Base-by-base conservation (phyloP, 345 rosid species). In the Turnera subulata region DNA sequence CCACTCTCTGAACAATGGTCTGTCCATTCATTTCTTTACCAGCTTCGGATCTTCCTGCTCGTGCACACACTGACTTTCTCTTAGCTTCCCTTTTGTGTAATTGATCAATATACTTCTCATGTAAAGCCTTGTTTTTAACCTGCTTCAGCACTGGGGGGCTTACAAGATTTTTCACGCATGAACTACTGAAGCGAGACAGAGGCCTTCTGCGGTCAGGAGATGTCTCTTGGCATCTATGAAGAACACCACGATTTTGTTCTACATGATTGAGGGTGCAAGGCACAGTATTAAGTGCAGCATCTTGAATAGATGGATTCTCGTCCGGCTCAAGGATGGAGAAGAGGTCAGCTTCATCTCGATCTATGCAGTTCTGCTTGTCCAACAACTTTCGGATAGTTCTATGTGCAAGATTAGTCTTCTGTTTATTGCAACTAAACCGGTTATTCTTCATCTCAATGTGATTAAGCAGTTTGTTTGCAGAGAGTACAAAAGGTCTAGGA, bases 31-130 rank as follows among this genome's bases (percentile, higher is more conserved):
- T 81, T 73, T 85, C 89, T 73, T 84, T 76, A 23, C 81, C 74
- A 1, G 50, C 17, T 40, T 60, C 15, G 9, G 23, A 33, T 43
- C 40, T 62, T 54, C 51, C 66, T 12, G 42, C 59, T 25, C 69
- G 59, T 43, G 35, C 63, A 47, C 61, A 58, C 40, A 65, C 81
- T 4, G 80, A 72, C 64, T 73, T 82, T 76, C 97, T 75, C 75
- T 80, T 85, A 42, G 90, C 95, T 56, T 91, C 98, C 74, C 98
- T 80, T 52, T 35, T 38, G 65, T 83, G 91, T 39, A 86, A 75
- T 49, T 75, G 86, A 63, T 89, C 91, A 9, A 85, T 84, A 59
- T 86, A 85, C 71, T 77, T 85, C 73, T 92, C 96, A 72, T 89
- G 96, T 69, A 87, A 76, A 15, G 80, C 84, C 56, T 56, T 79